phyloP scores from a whole-genome alignment of 108 stramenopile genomes.

The Discostella stelligeroides region DNA sequence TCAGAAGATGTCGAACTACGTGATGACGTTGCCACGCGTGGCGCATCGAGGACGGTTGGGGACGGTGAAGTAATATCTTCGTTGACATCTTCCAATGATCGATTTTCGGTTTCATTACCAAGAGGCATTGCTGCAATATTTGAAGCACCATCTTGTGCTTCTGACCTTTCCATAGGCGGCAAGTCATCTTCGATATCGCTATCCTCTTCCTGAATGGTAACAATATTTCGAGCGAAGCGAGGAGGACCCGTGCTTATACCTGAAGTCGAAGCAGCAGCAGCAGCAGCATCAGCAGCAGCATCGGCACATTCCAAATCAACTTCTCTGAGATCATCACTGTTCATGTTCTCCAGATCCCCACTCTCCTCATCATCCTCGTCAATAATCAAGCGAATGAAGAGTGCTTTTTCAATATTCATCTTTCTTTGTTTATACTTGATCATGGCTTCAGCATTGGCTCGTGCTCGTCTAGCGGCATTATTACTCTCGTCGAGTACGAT shows the following conservation, averaged over 20 bases:
- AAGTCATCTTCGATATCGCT: neutral
- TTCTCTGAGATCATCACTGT: neutral
- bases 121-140: too few relatives aligned
- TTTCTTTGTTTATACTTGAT: slow-evolving; percentile 34
- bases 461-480: slow-evolving; percentile 17
- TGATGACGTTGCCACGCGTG: too few relatives aligned
- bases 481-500: slow-evolving; percentile 34
- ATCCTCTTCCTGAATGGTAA: slow-evolving; percentile 3
- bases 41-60: too few relatives aligned
- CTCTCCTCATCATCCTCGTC: slow-evolving; percentile 19
- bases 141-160: neutral
- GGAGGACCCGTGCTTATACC: too few relatives aligned
- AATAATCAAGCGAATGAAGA: slow-evolving; percentile 26
- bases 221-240: neutral
- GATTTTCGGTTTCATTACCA: too few relatives aligned
- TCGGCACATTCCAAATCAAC: neutral
- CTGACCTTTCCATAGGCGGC: neutral
- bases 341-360: neutral
- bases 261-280: neutral
- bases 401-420: slow-evolving; percentile 17
- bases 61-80: neutral
- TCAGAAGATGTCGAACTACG: neutral
- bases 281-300: neutral
- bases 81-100: neutral
- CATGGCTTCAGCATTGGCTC: slow-evolving; percentile 1